These are phyloP conservation scores for Galerina sulciceps DNA, from an alignment of 768 basidiomycete genomes.

Conservation along the genomic window DNA sequence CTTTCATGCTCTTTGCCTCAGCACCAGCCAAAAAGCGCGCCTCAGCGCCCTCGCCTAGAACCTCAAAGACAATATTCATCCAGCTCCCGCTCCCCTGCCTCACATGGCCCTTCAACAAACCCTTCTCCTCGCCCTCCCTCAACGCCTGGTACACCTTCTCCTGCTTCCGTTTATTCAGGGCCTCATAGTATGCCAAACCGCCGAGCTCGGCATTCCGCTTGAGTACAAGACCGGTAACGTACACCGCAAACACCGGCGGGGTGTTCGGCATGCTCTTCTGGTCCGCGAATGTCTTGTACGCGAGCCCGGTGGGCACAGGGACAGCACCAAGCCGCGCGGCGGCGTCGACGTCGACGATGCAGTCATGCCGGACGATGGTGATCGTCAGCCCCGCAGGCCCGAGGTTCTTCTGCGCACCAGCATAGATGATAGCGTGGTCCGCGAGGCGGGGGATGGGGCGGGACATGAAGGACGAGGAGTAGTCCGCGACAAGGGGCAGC, in stretches of 20 bases:
- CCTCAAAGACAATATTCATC: constrained; percentile 94
- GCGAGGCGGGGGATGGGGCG: constrained; percentile 86
- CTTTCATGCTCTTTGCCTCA: constrained; percentile 77
- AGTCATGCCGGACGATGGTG: constrained; percentile 93
- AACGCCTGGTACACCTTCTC: constrained; percentile 77
- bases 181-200: constrained; percentile 67
- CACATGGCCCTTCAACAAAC: constrained; percentile 75
- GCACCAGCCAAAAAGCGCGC: constrained; percentile 82
- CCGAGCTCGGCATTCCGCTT: constrained; percentile 67
- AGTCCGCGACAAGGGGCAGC: constrained; percentile 89
- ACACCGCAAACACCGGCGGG: constrained; percentile 89
- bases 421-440: constrained; percentile 93
- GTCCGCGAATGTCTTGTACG: constrained; percentile 84
- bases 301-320: constrained; percentile 77
- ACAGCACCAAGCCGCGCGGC: constrained; percentile 73
- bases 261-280: constrained; percentile 88
- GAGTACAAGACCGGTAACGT: constrained; percentile 87
- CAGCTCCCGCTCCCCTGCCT: constrained; percentile 79
- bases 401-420: constrained; percentile 97
- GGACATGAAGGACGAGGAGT: constrained; percentile 97
- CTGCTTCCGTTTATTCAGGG: constrained; percentile 72
- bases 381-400: constrained; percentile 94
- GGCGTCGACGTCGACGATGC: constrained; percentile 87
- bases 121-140: constrained; percentile 69
- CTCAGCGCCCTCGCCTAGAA: constrained; percentile 74